These are phyloP conservation scores for Aspergillus sp. DNA, from an alignment of 2,329 filamentous ascomycete genomes.

Conservation along the genomic window DNA sequence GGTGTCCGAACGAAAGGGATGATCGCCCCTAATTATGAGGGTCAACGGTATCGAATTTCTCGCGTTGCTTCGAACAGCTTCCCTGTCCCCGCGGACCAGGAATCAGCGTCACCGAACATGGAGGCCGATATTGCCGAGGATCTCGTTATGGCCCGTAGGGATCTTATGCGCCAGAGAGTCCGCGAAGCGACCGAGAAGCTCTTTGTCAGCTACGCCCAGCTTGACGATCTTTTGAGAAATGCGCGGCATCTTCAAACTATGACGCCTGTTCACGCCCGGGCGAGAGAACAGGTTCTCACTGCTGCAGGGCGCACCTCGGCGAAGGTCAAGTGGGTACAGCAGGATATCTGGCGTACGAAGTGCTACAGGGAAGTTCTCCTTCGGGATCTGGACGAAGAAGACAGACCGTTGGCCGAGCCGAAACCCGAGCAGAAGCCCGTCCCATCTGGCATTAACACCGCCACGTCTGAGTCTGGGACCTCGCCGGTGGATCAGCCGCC, in stretches of 20 bases:
- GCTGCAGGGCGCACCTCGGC: constrained; percentile 77
- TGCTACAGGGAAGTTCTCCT: constrained; percentile 83
- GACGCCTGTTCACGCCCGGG: constrained; percentile 83
- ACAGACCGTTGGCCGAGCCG: constrained; percentile 16
- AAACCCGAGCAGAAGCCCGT: constrained; percentile 11
- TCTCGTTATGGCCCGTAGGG: constrained; percentile 69
- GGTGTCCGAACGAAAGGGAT: constrained; percentile 86
- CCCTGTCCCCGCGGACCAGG: constrained; percentile 52
- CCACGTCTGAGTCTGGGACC: constrained; percentile 8
- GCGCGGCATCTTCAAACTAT: constrained; percentile 81
- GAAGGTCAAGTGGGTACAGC: constrained; percentile 85
- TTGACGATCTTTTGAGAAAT: constrained; percentile 78
- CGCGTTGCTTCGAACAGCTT: constrained; percentile 51
- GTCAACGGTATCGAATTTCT: constrained; percentile 54
- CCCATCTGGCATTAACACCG: constrained; percentile 6
- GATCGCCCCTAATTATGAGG: constrained; percentile 74
- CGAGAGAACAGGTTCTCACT: constrained; percentile 73
- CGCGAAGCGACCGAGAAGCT: constrained; percentile 73
- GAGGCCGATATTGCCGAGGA: constrained; percentile 74
- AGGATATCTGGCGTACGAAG: constrained; percentile 85
- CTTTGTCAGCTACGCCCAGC: constrained; percentile 59
- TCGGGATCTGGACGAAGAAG: constrained; percentile 76
- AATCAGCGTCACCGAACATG: constrained; percentile 64
- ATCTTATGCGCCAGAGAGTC: constrained; percentile 77
- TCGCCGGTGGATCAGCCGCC: constrained; percentile 4